Percentiles rank a stretch among this genome's conserved stretches.
phyloP scores from a whole-genome alignment of 2,329 filamentous ascomycete species.

The Didymella lethalis region DNA sequence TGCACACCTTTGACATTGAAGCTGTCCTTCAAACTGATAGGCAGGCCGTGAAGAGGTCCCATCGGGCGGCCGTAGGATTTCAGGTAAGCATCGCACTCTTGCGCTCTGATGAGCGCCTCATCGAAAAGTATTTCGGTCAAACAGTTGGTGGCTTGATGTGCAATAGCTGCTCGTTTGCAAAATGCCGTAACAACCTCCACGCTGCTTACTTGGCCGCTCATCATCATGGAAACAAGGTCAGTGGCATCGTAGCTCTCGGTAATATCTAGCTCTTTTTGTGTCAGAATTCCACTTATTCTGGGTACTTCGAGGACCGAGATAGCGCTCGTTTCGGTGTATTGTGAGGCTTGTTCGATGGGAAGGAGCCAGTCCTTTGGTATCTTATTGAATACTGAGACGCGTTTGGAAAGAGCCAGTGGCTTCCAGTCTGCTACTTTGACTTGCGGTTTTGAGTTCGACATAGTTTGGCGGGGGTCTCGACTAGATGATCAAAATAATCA shows the following conservation, averaged over 20 bases:
- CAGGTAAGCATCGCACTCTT: constrained; percentile 50
- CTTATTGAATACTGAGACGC: constrained; percentile 33
- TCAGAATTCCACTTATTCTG: constrained; percentile 41
- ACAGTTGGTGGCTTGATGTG: constrained; percentile 65
- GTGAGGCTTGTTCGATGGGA: constrained; percentile 28
- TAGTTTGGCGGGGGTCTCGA: neutral
- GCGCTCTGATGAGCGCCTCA: constrained; percentile 51
- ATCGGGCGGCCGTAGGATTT: constrained; percentile 52
- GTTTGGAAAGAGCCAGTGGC: constrained; percentile 41
- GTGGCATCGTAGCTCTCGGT: constrained; percentile 50
- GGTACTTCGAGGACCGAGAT: constrained; percentile 45
- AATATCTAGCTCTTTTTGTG: constrained; percentile 42
- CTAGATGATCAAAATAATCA: neutral
- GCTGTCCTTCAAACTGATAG: constrained; percentile 60
- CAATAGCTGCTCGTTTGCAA: constrained; percentile 61
- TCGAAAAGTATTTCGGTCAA: constrained; percentile 56
- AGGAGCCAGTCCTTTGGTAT: constrained; percentile 48
- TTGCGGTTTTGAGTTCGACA: neutral
- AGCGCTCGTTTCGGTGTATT: constrained; percentile 31
- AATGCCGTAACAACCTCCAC: constrained; percentile 62
- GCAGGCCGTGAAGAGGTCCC: constrained; percentile 63
- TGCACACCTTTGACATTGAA: constrained; percentile 67
- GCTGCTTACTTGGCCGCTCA: constrained; percentile 32
- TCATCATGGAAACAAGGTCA: constrained; percentile 39
- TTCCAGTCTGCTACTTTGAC: constrained; percentile 39